A percentile compares a stretch with the other conserved stretches of the same genome.
Evolutionary conservation across 192 early-diverging fungal genomes (phyloP).

Genomic region (Lobosporangium transversale): DNA sequence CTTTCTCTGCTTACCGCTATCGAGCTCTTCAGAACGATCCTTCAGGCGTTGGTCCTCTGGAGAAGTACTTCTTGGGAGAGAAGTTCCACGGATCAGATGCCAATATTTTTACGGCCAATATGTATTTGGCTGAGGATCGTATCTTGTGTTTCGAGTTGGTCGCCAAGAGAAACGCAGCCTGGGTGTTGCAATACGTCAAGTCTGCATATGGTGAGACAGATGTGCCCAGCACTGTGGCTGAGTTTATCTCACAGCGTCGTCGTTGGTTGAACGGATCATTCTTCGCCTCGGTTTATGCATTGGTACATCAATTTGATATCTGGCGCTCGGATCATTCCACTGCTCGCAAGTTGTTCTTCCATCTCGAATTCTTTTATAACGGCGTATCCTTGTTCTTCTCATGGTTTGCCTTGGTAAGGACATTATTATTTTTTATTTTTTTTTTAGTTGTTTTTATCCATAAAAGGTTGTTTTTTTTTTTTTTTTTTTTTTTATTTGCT

Average conservation of each 20-base stretch:
- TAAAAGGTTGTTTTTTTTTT: no score
- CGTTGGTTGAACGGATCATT: conserved; percentile 97
- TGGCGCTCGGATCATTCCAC: conserved; percentile 80
- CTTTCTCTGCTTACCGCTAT: conserved; percentile 88
- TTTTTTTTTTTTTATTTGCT: conserved; percentile 46
- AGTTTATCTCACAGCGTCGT: conserved; percentile 96
- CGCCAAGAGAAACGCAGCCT: conserved; percentile 72
- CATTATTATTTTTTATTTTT: background rate
- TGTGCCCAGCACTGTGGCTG: conserved; percentile 80
- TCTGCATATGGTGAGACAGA: conserved; percentile 83
- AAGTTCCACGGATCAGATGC: conserved; percentile 63
- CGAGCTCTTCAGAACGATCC: conserved; percentile 74
- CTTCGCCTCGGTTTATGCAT: conserved; percentile 91
- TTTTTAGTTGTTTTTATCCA: background rate
- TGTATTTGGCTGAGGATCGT: conserved; percentile 89
- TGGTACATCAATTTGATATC: conserved; percentile 81
- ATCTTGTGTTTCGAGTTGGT: conserved; percentile 89
- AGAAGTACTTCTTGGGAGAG: conserved; percentile 82
- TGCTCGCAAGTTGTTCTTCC: conserved; percentile 76
- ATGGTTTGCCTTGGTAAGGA: conserved; percentile 87
- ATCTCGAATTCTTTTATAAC: conserved; percentile 86
- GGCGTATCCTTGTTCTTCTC: conserved; percentile 83
- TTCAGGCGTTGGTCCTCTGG: conserved; percentile 67
- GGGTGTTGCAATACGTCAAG: conserved; percentile 80
- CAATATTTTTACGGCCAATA: conserved; percentile 79